Evolutionary conservation across 2,329 filamentous ascomycete species (phyloP), one percentile per base, ranked within the genome.

Genomic region (Lizonia empirigonia): DNA sequence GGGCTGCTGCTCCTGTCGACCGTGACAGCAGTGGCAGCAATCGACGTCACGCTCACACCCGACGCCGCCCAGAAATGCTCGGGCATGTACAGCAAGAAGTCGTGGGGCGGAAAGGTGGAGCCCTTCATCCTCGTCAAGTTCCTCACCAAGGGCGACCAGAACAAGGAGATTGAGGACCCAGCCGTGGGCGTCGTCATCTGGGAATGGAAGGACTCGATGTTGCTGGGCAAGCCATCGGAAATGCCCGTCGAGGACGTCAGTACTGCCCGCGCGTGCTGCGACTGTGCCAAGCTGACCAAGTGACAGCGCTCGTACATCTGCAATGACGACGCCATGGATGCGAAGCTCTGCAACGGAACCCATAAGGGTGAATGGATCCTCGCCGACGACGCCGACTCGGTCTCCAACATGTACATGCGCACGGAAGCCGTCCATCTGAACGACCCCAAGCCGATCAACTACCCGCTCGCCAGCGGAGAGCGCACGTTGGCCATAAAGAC

Each of bases 41-140:
- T 74, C 44, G 73, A 76, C 42, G 63, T 75, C 15, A 63, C 63
- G 13, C 41, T 75, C 29, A 71, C 72, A 64, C 35, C 58, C 52
- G 84, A 87, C 27, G 89, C 93, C 68, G 82, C 85, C 68, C 89
- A 96, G 77, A 84, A 88, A 83, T 97, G 93, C 78, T 78, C 81
- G 79, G 91, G 93, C 77, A 97, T 97, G 92, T 97, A 97, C 79
- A 92, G 89, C 77, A 87, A 85, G 70, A 89, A 85, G 67, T 83
- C 88, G 41, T 97, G 93, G 93, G 91, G 91, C 64, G 93, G 93
- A 52, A 83, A 85, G 27, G 83, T 91, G 53, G 90, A 97, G 63
- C 93, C 93, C 16, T 96, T 91, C 77, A 96, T 97, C 72, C 82
- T 88, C 62, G 82, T 91, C 72, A 91, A 90, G 69, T 95, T 96